Evolutionary conservation across 192 early-diverging fungal species (phyloP), one percentile per base, ranked within the genome.

Genomic region (Entophlyctis helioformis): DNA sequence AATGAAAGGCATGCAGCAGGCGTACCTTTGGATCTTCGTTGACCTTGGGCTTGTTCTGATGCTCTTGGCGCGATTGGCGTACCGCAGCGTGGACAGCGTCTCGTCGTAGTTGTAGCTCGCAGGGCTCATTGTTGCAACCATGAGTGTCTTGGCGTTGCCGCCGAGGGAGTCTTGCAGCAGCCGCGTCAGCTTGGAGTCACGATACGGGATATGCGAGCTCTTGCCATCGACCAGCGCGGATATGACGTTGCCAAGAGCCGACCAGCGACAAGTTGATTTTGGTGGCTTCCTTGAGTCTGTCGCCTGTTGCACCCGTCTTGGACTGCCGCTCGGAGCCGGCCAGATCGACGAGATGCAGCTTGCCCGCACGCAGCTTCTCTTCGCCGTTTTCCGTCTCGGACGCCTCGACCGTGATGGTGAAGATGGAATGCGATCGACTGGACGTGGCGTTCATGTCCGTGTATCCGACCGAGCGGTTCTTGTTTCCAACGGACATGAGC

Each of bases 371-470:
- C 37, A 80, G 71, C 23, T 62, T 63, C 19, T 72, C 63, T 24
- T 77, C 56, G 6, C 64, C 72, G 15, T 20, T 29, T 12, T 50
- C 50, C 13, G 40, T 20, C 36, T 80, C 77, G 21, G 60, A 62
- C 9, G 64, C 63, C 48, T 80, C 77, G n/a, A 80, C 68, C 3
- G 75, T 79, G 47, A 80, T 74, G 44, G 69, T 71, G 48, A 80
- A 80, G 38, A 80, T 80, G 20, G 75, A 80, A 43, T 80, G 78
- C 22, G 56, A 62, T 29, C 78, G 49, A 0, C 78, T 82, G 39
- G 79, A 83, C 29, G 77, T 76, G 1, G 81, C 78, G 57, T 94
- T 94, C 91, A 94, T 94, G 40, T 63, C 55, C 5, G 77, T 80
- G 7, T 65, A 67, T 7, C 74, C 77, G n/a, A 74, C 74, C 22